Base-by-base conservation (phyloP, 148 eudicot species). In the Suaeda aralocaspica region DNA sequence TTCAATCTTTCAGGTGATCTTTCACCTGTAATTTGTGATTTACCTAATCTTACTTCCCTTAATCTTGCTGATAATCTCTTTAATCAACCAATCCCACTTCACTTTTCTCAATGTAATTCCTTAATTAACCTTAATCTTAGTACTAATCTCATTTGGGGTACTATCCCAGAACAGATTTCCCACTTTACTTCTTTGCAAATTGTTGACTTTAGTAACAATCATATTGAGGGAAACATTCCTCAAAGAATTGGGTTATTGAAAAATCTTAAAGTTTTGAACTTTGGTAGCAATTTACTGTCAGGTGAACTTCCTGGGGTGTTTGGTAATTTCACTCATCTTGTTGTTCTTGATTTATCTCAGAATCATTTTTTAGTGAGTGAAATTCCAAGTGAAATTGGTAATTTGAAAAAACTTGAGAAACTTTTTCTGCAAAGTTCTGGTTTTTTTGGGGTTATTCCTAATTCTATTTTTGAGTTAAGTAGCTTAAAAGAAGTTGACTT, bases 1-100 rank as follows among this genome's bases (percentile, higher is more conserved):
- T 71, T 89, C 39, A 92, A 89, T 71, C 95, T 92, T 78, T 92
- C 97, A 34, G 97, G 97, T 64, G 86, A 89, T 62, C 78, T 92
- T 61, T 86, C 90, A n/a, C 67, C 97, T 29, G 77, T 80, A 31
- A 66, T 89, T 13, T 92, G 97, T 65, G 25, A 80, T 11, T 82
- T 92, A 39, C 56, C 76, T 12, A 73, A 66, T 45, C 86, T 92
- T 18, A 22, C 78, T 22, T 74, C 84, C 25, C 86, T 92, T 59
- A 83, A 89, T 72, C 86, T 89, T 71, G 92, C 96, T 74, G 80
- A 82, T 68, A 92, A 92, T 56, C 65, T 75, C 79, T 87, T 92
- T 52, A 87, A 89, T 55, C 87, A 84, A 51, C 84, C 97, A 24
- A 89, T 92, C 55, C 97, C 97, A 67, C 87, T 92, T 46, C 96